Conservation (phyloP, 2,329 filamentous ascomycete genomes). For the Pseudogymnoascus sp. region DNA sequence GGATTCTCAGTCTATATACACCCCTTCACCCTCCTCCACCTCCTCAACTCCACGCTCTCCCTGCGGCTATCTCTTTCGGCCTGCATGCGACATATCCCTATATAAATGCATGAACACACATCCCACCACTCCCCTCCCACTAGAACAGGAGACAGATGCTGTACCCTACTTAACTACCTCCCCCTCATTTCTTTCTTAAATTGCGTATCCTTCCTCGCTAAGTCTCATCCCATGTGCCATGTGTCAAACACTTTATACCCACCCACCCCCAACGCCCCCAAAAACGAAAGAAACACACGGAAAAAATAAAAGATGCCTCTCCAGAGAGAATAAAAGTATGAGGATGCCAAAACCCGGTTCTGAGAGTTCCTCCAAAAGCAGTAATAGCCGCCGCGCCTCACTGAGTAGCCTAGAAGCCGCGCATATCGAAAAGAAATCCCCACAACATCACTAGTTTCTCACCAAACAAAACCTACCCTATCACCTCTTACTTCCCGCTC, state of each 20-base stretch:
- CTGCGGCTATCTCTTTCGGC: not conserved
- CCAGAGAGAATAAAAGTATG: not conserved
- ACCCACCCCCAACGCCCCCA: not conserved
- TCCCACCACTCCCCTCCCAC: not conserved
- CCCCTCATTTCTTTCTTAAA: not conserved
- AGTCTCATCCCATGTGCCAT: not conserved
- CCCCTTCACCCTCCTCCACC: not conserved
- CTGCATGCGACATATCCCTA: not conserved
- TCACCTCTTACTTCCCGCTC: not conserved
- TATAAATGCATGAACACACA: not conserved
- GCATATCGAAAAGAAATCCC: not conserved
- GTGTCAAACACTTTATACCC: constrained; percentile 2
- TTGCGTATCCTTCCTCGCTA: not conserved
- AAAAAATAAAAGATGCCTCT: not conserved
- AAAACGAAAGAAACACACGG: not conserved
- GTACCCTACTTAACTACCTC: not conserved
- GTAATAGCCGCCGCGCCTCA: not conserved
- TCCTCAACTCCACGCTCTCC: not conserved
- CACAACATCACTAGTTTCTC: not conserved
- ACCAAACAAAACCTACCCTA: not conserved
- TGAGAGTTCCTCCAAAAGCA: not conserved
- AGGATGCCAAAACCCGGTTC: not conserved
- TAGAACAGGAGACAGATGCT: not conserved
- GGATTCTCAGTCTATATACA: constrained; percentile 1
- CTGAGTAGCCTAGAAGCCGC: not conserved